Percentiles rank a stretch among this genome's conserved stretches.
Conservation (phyloP, 1,139 yeast species). For the Lodderomyces theae region DNA sequence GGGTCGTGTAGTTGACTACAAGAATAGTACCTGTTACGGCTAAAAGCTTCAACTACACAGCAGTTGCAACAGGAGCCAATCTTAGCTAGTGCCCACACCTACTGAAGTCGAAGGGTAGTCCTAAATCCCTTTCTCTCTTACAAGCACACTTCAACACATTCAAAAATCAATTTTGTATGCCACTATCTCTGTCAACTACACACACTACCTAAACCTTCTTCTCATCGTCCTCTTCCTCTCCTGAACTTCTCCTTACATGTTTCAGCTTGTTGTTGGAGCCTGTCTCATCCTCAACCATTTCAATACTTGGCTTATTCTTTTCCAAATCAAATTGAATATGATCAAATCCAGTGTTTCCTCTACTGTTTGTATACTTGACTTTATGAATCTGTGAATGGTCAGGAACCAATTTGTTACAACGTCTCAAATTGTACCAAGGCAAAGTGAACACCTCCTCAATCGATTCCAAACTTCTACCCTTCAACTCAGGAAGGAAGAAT, state of each 20-base stretch:
- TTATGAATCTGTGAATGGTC: conserved; percentile 48
- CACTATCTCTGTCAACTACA: not conserved
- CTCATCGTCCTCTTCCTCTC: conserved; percentile 7
- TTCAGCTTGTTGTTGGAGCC: conserved; percentile 1
- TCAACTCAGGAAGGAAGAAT: conserved; percentile 52
- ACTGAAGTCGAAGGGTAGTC: no score
- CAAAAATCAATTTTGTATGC: no score
- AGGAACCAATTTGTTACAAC: conserved; percentile 50
- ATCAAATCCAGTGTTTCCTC: conserved; percentile 22
- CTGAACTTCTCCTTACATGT: conserved; percentile 6
- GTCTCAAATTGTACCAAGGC: conserved; percentile 58
- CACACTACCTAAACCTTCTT: conserved; percentile 8
- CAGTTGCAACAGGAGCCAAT: no score
- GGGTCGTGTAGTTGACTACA: no score
- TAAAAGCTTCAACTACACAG: no score
- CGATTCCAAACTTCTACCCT: conserved; percentile 54
- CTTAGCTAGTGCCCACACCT: no score
- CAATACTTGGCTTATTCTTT: conserved; percentile 15
- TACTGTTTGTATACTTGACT: conserved; percentile 19
- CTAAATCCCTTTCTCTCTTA: no score
- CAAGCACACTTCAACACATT: no score
- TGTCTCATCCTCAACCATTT: conserved; percentile 15
- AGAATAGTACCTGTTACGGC: no score
- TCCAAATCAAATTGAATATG: conserved; percentile 21
- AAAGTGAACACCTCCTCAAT: conserved; percentile 57